Evolutionary conservation across 73 alveolate genomes (phyloP).

Genomic region (Uronychia binucleata): DNA sequence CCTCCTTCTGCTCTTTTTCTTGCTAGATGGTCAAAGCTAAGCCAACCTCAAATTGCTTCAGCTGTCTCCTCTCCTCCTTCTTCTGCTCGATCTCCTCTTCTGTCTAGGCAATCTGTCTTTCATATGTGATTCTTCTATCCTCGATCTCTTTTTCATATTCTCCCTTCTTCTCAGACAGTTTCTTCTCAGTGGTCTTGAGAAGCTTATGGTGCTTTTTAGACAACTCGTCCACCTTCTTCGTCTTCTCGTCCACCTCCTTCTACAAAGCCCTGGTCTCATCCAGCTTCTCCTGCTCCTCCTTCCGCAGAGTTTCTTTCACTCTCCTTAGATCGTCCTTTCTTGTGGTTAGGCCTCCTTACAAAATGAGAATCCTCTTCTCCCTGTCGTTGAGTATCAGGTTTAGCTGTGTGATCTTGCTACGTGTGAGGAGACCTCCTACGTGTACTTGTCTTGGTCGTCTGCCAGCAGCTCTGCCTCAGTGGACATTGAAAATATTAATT

Average conservation of each 20-base stretch:
- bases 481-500: neutral
- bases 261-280: slow-evolving; percentile 19
- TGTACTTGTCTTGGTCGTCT: slow-evolving; percentile 7
- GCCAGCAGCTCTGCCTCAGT: slow-evolving; percentile 6
- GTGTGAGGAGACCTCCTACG: neutral
- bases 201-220: slow-evolving; percentile 5
- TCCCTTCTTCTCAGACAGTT: neutral
- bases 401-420: slow-evolving; percentile 3
- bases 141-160: slow-evolving; percentile 14
- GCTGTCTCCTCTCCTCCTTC: neutral
- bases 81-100: slow-evolving; percentile 21
- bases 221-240: slow-evolving; percentile 1
- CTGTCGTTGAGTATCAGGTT: slow-evolving; percentile 22
- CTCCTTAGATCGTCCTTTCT: neutral
- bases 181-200: neutral
- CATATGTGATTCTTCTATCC: slow-evolving; percentile 22
- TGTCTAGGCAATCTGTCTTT: slow-evolving; percentile 26
- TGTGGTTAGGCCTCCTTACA: neutral
- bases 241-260: slow-evolving; percentile 26
- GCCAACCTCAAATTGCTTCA: neutral
- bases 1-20: slow-evolving; percentile 28
- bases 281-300: slow-evolving; percentile 18
- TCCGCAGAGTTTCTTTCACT: neutral
- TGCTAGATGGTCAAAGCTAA: neutral
- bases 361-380: slow-evolving; percentile 5